phyloP scores from a whole-genome alignment of 2,329 filamentous ascomycete genomes.

The Sporothrix sp. region DNA sequence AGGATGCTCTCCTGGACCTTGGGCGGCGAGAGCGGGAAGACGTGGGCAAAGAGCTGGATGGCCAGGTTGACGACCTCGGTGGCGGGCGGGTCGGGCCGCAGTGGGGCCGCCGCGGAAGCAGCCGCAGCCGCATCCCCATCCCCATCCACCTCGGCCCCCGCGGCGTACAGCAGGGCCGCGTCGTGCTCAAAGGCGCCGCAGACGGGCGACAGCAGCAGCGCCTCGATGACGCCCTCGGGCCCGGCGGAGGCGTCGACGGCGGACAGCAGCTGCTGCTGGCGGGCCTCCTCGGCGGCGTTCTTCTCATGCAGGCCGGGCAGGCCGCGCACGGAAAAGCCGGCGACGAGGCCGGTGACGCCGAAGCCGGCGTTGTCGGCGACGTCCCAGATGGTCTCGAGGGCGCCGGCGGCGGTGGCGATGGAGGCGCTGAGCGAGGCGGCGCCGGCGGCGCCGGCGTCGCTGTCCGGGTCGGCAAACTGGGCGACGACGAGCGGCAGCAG shows the following conservation, averaged over 20 bases:
- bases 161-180: constrained; percentile 67
- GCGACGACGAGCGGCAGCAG: constrained; percentile 81
- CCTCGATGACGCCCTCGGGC: constrained; percentile 56
- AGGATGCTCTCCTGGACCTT: constrained; percentile 94
- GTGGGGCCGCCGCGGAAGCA: too few species aligned
- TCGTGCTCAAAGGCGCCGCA: constrained; percentile 84
- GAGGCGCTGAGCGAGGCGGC: constrained; percentile 79
- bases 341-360: constrained; percentile 77
- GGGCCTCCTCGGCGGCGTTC: constrained; percentile 27
- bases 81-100: constrained; percentile 65
- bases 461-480: constrained; percentile 86
- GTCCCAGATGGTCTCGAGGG: constrained; percentile 92
- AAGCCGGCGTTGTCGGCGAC: constrained; percentile 90
- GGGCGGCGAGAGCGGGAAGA: constrained; percentile 75
- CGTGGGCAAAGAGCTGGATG: constrained; percentile 85
- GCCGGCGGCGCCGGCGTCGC: constrained; percentile 71
- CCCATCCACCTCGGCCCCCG: constrained; percentile 29
- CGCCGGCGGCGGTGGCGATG: constrained; percentile 80
- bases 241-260: constrained; percentile 42
- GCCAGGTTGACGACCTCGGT: constrained; percentile 94
- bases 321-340: constrained; percentile 62
- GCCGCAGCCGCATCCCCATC: too few species aligned
- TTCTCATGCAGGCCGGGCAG: constrained; percentile 58
- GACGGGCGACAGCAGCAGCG: constrained; percentile 56
- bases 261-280: constrained; percentile 22